Conservation (phyloP, 768 basidiomycete genomes). For the Rhizopogon rudus region DNA sequence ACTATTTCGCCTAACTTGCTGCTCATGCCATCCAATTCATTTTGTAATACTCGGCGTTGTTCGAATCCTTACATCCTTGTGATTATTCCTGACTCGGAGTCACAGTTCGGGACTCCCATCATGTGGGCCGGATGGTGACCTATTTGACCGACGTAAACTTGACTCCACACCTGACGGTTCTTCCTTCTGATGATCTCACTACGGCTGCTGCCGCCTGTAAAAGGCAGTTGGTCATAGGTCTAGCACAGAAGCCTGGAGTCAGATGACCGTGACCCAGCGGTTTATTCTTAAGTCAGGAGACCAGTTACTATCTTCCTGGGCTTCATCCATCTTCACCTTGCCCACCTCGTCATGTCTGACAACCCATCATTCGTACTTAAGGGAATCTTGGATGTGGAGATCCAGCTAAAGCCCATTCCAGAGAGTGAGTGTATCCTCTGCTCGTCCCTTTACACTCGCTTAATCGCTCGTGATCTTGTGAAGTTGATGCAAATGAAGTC, state of each 20-base stretch:
- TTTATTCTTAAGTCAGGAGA: background rate
- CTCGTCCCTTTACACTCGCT: background rate
- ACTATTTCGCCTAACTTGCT: no score
- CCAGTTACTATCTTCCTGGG: background rate
- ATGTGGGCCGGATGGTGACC: no score
- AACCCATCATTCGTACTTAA: conserved; percentile 80
- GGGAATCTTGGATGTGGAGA: conserved; percentile 60
- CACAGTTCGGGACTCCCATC: no score
- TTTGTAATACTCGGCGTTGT: no score
- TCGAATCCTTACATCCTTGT: no score
- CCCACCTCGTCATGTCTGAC: conserved; percentile 48
- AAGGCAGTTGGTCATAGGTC: background rate
- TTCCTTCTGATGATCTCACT: no score
- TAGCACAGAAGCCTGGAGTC: background rate
- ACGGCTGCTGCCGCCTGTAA: no score
- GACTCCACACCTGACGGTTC: no score
- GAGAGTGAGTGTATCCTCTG: conserved; percentile 39
- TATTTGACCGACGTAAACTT: no score
- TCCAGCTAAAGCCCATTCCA: conserved; percentile 73
- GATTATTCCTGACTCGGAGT: no score
- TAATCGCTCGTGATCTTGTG: conserved; percentile 2
- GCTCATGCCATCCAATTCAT: no score
- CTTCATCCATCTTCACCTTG: background rate
- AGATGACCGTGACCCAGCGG: background rate
- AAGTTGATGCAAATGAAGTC: conserved; percentile 72